Percentiles rank a stretch among this genome's conserved stretches.
Conservation (phyloP, 345 rosid genomes). For the Combretum micranthum region DNA sequence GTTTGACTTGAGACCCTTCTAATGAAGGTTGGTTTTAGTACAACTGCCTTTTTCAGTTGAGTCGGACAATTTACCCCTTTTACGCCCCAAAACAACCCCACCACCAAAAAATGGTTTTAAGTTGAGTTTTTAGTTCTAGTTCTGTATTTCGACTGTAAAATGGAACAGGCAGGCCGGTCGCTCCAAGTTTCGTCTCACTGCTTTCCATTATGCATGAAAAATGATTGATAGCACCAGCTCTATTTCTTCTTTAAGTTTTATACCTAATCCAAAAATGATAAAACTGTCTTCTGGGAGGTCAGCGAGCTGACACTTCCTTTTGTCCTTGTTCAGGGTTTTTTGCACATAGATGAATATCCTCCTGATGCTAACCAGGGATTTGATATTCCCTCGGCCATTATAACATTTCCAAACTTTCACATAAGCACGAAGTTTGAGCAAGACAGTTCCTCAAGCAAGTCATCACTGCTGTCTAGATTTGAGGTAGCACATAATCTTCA, state of each 20-base stretch:
- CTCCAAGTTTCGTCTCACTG: too few relatives aligned
- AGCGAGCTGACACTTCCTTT: not conserved
- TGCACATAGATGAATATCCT: slow-evolving; percentile 91
- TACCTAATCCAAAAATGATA: too few relatives aligned
- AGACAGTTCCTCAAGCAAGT: slow-evolving; percentile 23
- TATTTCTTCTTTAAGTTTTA: too few relatives aligned
- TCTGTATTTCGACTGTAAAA: too few relatives aligned
- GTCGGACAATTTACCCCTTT: too few relatives aligned
- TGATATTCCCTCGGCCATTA: slow-evolving; percentile 84
- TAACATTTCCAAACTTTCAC: slow-evolving; percentile 59
- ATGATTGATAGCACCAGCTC: too few relatives aligned
- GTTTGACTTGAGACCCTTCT: not conserved
- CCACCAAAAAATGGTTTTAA: too few relatives aligned
- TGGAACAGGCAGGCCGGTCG: too few relatives aligned
- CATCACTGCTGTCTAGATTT: slow-evolving; percentile 47
- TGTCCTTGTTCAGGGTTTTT: slow-evolving; percentile 52
- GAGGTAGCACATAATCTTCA: slow-evolving; percentile 51
- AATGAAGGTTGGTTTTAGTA: not conserved
- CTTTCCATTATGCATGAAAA: too few relatives aligned
- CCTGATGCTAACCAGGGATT: slow-evolving; percentile 99
- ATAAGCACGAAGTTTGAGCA: slow-evolving; percentile 37
- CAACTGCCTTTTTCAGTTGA: not conserved
- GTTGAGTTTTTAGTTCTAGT: too few relatives aligned
- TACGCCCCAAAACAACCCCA: too few relatives aligned
- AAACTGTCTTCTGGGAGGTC: too few relatives aligned